phyloP scores from a whole-genome alignment of 1,284 basidiomycete species.

The Cryptococcus jaspeensis region DNA sequence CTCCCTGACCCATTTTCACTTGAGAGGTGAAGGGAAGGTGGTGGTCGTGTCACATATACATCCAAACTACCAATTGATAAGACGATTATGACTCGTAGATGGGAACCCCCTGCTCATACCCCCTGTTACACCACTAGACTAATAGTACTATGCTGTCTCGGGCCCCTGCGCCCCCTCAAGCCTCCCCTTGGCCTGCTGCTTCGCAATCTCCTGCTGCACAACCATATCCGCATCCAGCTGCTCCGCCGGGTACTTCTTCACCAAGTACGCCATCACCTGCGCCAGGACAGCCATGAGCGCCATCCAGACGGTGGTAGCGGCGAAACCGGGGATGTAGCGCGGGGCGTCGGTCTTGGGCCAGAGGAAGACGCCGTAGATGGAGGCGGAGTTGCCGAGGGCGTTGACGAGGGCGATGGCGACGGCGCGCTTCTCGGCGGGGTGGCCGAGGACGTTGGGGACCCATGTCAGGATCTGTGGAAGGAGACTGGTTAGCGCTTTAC shows the following conservation, averaged over 20 bases:
- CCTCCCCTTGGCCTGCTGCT: slow-evolving; percentile 9
- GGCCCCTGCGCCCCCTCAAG: neutral
- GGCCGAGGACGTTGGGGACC: slow-evolving; percentile 47
- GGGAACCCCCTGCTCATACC: too few species aligned
- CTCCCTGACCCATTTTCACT: too few species aligned
- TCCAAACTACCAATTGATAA: too few species aligned
- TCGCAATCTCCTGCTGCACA: slow-evolving; percentile 29
- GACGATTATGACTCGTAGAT: too few species aligned
- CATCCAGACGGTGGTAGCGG: slow-evolving; percentile 50
- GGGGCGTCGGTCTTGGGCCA: slow-evolving; percentile 53
- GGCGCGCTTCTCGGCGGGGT: slow-evolving; percentile 51
- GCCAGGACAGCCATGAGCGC: slow-evolving; percentile 46
- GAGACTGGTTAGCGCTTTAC: neutral
- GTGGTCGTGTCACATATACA: too few species aligned
- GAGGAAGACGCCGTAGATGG: slow-evolving; percentile 55
- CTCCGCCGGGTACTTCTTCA: slow-evolving; percentile 46
- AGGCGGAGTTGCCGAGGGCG: slow-evolving; percentile 44
- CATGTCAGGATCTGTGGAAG: slow-evolving; percentile 42
- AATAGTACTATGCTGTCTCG: too few species aligned
- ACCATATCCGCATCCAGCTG: slow-evolving; percentile 29
- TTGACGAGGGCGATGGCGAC: slow-evolving; percentile 52
- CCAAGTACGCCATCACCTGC: slow-evolving; percentile 43
- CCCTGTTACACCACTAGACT: too few species aligned
- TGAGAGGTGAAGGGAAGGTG: too few species aligned
- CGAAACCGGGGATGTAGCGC: slow-evolving; percentile 53